Base-by-base conservation (phyloP, 1,284 basidiomycete genomes). In the Xerocomus cyaneibrunnescens region DNA sequence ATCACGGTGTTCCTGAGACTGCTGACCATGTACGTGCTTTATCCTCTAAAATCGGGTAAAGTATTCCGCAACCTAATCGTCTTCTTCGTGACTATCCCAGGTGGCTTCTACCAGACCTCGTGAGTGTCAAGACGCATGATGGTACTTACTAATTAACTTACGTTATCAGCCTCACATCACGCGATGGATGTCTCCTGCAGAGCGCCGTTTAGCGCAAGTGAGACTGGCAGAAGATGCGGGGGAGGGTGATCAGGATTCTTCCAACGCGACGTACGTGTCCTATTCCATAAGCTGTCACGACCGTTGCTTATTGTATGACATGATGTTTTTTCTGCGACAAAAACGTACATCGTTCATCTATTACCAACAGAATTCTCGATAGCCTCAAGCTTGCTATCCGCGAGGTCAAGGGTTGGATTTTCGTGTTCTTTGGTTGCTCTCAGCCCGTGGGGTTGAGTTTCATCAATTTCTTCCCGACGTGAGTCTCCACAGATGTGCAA, bases 401-500 rank as follows among this genome's bases (percentile, higher is more conserved):
- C 50, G 87, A 90, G 59, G 74, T 76, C 17, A 83, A 85, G 62
- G 80, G 86, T 1, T 71, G 68, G 28, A 64, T 89, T 19, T 83
- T 90, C 57, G 73, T 81, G 40, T 35, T 86, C 12, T 78, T 83
- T 74, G 67, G 67, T 4, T 77, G 74, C 28, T 64, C 76, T 0
- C 78, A 80, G 55, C 64, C 81, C 9, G 62, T 89, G 12, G 85
- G 86, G 0, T 69, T 87, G 25, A 85, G 83, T 40, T 89, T 87
- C 65, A 81, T 85, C 48, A 81, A 84, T 56, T 90, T 86, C 74
- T 90, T 89, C 71, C 84, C 83, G 12, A 86, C 84, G 81, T 84
- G 57, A 48, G 76, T 69, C 5, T 19, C 28, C 16, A 5, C 16
- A n/a, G 38, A 48, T 27, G 19, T 14, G 10, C 12, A n/a, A 28